Evolutionary conservation across 1,139 yeast species (phyloP).

Genomic region (Saccharomycopsis crataegensis): DNA sequence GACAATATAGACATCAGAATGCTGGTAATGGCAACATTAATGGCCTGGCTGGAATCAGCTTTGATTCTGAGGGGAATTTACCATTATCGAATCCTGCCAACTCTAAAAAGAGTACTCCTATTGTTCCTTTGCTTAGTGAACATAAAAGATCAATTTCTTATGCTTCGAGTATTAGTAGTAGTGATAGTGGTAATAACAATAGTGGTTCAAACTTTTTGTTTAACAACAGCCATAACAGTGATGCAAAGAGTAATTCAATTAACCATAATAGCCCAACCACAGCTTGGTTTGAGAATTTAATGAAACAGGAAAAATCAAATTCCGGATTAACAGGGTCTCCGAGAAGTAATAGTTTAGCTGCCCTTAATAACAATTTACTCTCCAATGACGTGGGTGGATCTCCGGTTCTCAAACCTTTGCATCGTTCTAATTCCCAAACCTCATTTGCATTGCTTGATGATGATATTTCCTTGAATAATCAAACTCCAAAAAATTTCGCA

Average conservation of each 20-base stretch:
- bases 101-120: slow-evolving; percentile 8
- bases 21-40: not conserved
- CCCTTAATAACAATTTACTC: not conserved
- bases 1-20: slow-evolving; percentile 42
- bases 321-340: slow-evolving; percentile 22
- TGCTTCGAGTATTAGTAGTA: slow-evolving; percentile 18
- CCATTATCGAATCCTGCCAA: slow-evolving; percentile 1
- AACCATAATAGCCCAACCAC: slow-evolving; percentile 22
- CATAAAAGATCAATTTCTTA: slow-evolving; percentile 18
- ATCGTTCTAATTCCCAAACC: slow-evolving; percentile 46
- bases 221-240: not conserved
- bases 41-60: not conserved
- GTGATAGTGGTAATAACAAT: slow-evolving; percentile 12
- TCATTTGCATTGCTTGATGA: slow-evolving; percentile 51
- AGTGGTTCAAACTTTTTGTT: not conserved
- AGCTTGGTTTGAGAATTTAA: slow-evolving; percentile 24
- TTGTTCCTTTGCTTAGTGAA: slow-evolving; percentile 11
- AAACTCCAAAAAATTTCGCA: slow-evolving; percentile 41
- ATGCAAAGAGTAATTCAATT: not conserved
- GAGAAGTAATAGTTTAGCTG: slow-evolving; percentile 30
- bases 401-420: slow-evolving; percentile 42
- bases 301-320: slow-evolving; percentile 26
- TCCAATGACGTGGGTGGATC: slow-evolving; percentile 25
- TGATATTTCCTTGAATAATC: slow-evolving; percentile 25
- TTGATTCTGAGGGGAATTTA: slow-evolving; percentile 5